phyloP scores from a whole-genome alignment of 345 rosid species.

The Theobroma cacao region DNA sequence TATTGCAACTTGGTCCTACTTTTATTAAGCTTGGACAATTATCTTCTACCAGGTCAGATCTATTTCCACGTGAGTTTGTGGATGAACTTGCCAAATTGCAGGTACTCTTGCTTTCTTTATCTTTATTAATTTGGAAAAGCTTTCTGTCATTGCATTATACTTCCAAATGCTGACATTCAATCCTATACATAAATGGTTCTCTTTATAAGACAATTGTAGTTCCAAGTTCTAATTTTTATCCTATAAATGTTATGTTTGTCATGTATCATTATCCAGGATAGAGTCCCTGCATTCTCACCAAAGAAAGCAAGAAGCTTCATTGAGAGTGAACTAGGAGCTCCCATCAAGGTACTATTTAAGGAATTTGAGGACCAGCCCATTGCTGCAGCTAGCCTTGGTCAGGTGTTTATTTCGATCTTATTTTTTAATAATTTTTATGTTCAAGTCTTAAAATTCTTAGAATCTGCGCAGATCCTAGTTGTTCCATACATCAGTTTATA shows the following conservation, averaged over 20 bases:
- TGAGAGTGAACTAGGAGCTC: constrained; percentile 77
- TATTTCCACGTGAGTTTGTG: constrained; percentile 86
- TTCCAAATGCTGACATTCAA: background rate
- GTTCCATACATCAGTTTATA: background rate
- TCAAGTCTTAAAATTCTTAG: background rate
- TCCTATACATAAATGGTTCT: background rate
- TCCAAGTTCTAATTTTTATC: background rate
- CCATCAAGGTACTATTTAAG: constrained; percentile 59
- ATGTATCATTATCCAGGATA: constrained; percentile 51
- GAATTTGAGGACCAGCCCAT: constrained; percentile 91
- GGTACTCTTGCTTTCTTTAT: constrained; percentile 36
- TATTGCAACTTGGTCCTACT: constrained; percentile 96
- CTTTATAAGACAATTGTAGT: background rate
- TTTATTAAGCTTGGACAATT: constrained; percentile 93
- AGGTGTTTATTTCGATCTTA: constrained; percentile 57
- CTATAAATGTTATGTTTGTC: constrained; percentile 1
- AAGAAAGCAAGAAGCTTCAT: constrained; percentile 72
- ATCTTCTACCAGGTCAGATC: constrained; percentile 91
- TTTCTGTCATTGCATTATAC: constrained; percentile 5
- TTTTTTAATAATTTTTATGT: background rate
- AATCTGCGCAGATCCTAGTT: background rate
- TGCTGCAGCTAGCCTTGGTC: constrained; percentile 99
- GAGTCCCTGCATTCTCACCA: constrained; percentile 92
- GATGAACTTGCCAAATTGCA: constrained; percentile 98
- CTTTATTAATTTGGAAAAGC: constrained; percentile 1